Conservation (phyloP, 768 basidiomycete genomes). For the Infundibulicybe gibba region DNA sequence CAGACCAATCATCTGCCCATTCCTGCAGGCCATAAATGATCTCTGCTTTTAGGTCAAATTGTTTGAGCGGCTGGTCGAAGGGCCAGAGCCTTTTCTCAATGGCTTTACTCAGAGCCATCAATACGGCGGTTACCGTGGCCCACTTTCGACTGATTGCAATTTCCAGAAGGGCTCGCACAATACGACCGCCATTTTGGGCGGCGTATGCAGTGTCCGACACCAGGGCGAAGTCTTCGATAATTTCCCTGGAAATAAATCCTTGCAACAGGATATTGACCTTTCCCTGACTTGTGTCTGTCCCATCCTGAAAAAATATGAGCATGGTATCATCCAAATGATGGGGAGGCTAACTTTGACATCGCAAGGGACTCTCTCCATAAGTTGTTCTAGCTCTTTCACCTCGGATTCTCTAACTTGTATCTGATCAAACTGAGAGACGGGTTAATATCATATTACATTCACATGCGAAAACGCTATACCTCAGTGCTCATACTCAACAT, state of each 20-base stretch:
- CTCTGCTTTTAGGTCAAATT: slow-evolving; percentile 75
- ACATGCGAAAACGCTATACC: slow-evolving; percentile 33
- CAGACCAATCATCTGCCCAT: slow-evolving; percentile 79
- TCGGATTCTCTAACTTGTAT: slow-evolving; percentile 93
- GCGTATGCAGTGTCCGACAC: slow-evolving; percentile 94
- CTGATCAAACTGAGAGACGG: slow-evolving; percentile 74
- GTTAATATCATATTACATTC: neutral
- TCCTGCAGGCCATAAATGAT: slow-evolving; percentile 73
- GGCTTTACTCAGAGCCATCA: slow-evolving; percentile 91
- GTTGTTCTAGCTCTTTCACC: slow-evolving; percentile 69
- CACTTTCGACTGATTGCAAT: slow-evolving; percentile 92
- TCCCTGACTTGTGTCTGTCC: slow-evolving; percentile 46
- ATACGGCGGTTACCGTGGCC: slow-evolving; percentile 75
- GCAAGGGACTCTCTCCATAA: slow-evolving; percentile 73
- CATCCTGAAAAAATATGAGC: slow-evolving; percentile 43
- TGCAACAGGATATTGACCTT: slow-evolving; percentile 97
- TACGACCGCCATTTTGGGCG: slow-evolving; percentile 93
- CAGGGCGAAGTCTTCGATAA: slow-evolving; percentile 92
- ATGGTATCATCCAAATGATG: neutral
- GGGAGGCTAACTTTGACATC: slow-evolving; percentile 60
- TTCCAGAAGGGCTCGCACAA: slow-evolving; percentile 90
- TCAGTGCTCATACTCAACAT: slow-evolving; percentile 92
- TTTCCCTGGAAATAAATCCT: slow-evolving; percentile 75
- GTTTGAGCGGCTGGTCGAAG: slow-evolving; percentile 85
- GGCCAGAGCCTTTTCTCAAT: slow-evolving; percentile 94